Evolutionary conservation across 257 asterid species (phyloP), one percentile per base, ranked within the genome.

Genomic region (Handroanthus guayacan): DNA sequence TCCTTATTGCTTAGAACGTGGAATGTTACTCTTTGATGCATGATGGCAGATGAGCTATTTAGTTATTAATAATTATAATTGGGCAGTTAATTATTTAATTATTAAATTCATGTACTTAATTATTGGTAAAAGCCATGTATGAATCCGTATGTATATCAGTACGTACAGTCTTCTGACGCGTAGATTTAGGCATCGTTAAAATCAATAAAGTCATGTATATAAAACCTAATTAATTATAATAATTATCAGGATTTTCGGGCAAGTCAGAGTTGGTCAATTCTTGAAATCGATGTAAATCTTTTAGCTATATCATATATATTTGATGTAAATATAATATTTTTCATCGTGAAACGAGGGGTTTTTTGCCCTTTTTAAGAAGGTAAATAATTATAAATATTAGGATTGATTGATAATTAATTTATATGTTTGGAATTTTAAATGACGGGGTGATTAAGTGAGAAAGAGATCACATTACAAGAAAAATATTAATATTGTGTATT

Each of bases 261-360:
- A 63, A 63, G 52, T 62, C 73, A 45, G 45, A 18, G 36, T 67
- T 36, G 75, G 76, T 73, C 79, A 79, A 79, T 58, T 73, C 72
- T 79, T 44, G 82, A 73, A 48, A 50, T 11, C 44, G 3, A 65
- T 41, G 83, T 41, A 62, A 37, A 25, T 25, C 1, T 25, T 25
- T 25, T 25, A 25, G 31, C 31, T 25, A 25, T 25, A 25, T 25
- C 1, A 25, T 25, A 25, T 25, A 25, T 25, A 25, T 25, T 0
- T 25, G 31, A 25, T 25, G 31, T 25, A 25, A 25, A 25, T 25
- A 25, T 25, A 25, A 25, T 25, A 25, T 25, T 25, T 25, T 25
- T 25, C 31, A 25, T 25, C 31, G 31, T 0, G 31, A 25, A 25
- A 25, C 31, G 31, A 25, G 31, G 31, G 31, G 31, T 25, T 25